Base-by-base conservation (phyloP, 1,139 yeast genomes). In the Diutina rugosa region DNA sequence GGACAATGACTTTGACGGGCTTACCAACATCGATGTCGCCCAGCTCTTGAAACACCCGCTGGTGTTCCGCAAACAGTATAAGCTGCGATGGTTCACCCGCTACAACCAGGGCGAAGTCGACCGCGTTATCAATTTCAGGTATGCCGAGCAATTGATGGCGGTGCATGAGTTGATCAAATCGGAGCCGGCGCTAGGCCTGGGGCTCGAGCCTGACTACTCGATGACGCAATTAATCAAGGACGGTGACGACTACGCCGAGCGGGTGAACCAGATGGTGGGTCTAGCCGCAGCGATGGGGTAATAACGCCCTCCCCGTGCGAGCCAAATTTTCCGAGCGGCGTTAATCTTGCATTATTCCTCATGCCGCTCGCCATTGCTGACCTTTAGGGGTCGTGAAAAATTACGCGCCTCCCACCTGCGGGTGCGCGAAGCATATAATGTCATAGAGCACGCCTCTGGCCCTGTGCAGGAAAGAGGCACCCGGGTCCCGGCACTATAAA, bases 1-100 rank as follows among this genome's bases (percentile, higher is more conserved):
- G 16, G 35, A 28, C 38, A 26, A 26, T 26, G 48, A 53, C 12
- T 41, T 28, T 16, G 55, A 28, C 12, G 46, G 28, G 32, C 16
- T 58, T 16, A 51, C 55, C 14, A 52, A 47, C 14, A 55, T 46
- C 16, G 59, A 58, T 32, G 38, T 55, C 48, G 28, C 29, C 16
- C 55, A 56, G 26, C 51, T 59, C 6, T 44, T 56, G 10, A 30
- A 46, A 10, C 45, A 54, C 29, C 46, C 35, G 21, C 6, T 12
- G n/a, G 14, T 51, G 56, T 54, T 58, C 10, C 59, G 58, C 30
- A 60, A 59, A 48, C 58, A 55, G 53, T 32, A 56, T 38, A 55
- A 48, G 9, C 44, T 55, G 21, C 52, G 54, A 30, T 46, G 56
- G 30, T 49, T 56, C 47, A 58, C 59, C 12, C 46, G 30, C 26